A percentile compares a stretch with the other conserved stretches of the same genome.
Evolutionary conservation across 208 protist species (phyloP).

Genomic region (Crithidia mellificae): DNA sequence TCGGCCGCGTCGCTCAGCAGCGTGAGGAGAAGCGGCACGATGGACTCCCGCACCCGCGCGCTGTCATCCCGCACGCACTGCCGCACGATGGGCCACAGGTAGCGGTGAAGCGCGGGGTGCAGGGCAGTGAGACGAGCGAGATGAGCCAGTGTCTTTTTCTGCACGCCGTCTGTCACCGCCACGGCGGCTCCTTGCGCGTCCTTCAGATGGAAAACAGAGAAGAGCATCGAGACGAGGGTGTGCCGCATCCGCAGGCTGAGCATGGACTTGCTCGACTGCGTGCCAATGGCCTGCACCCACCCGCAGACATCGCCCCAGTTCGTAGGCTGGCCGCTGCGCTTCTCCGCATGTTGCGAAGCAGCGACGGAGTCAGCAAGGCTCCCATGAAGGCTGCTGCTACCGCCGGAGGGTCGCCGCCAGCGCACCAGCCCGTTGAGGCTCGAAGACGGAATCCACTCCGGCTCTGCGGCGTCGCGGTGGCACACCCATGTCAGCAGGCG

Average conservation of each 20-base stretch:
- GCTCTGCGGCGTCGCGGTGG: constrained; percentile 18
- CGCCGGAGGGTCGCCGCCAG: constrained; percentile 6
- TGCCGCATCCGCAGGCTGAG: constrained; percentile 49
- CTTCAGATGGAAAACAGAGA: constrained; percentile 66
- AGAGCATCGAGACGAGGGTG: constrained; percentile 56
- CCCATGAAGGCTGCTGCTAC: too few species aligned
- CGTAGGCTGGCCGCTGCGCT: background rate
- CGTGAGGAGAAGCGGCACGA: constrained; percentile 72
- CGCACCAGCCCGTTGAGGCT: constrained; percentile 17
- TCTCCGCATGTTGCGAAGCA: too few species aligned
- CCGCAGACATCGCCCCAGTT: constrained; percentile 38
- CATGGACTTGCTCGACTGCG: constrained; percentile 44
- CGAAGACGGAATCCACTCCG: constrained; percentile 3
- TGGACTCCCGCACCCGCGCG: constrained; percentile 75
- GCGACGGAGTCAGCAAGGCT: too few species aligned
- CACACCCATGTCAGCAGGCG: constrained; percentile 57
- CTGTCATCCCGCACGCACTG: constrained; percentile 72
- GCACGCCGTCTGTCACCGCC: constrained; percentile 42
- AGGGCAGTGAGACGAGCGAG: constrained; percentile 52
- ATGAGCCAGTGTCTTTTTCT: constrained; percentile 54
- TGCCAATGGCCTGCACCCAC: constrained; percentile 44
- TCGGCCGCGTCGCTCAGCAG: constrained; percentile 39
- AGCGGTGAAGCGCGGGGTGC: constrained; percentile 59
- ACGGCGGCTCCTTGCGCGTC: constrained; percentile 43
- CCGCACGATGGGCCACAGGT: constrained; percentile 72